These are phyloP conservation scores for Aspergillus mulundensis DNA, from an alignment of 495 filamentous ascomycete species.

Conservation along the genomic window DNA sequence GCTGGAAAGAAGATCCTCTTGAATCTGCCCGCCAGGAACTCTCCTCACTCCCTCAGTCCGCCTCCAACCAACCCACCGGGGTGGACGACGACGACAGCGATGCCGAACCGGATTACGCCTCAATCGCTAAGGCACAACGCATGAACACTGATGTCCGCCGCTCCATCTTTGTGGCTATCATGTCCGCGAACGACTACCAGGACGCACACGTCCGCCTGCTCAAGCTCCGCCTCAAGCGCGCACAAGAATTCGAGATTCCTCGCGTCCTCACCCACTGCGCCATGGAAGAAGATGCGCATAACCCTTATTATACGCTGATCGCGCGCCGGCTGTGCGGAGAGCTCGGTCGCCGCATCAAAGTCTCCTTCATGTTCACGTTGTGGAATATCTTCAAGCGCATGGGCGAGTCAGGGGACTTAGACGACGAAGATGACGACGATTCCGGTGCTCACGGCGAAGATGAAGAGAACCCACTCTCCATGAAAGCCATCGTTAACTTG, in stretches of 20 bases:
- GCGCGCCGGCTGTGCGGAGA: slow-evolving; percentile 67
- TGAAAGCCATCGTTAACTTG: slow-evolving; percentile 78
- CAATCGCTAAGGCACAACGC: slow-evolving; percentile 73
- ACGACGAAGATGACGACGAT: slow-evolving; percentile 50
- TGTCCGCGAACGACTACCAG: slow-evolving; percentile 81
- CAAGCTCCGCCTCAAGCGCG: slow-evolving; percentile 79
- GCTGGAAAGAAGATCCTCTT: slow-evolving; percentile 60
- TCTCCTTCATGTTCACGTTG: slow-evolving; percentile 78
- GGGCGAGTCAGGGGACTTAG: slow-evolving; percentile 61
- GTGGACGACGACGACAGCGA: slow-evolving; percentile 41
- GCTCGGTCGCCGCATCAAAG: slow-evolving; percentile 61
- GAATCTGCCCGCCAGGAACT: slow-evolving; percentile 38
- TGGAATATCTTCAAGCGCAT: slow-evolving; percentile 86
- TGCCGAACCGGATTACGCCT: slow-evolving; percentile 59
- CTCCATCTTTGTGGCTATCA: slow-evolving; percentile 85
- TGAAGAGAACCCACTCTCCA: slow-evolving; percentile 39
- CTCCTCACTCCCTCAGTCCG: slow-evolving; percentile 16
- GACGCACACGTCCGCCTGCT: slow-evolving; percentile 74
- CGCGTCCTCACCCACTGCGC: slow-evolving; percentile 84
- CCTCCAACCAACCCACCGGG: slow-evolving; percentile 17
- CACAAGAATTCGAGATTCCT: slow-evolving; percentile 82
- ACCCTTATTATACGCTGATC: slow-evolving; percentile 88
- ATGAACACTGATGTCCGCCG: slow-evolving; percentile 95
- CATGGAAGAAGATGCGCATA: slow-evolving; percentile 77
- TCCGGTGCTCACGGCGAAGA: slow-evolving; percentile 50